Evolutionary conservation across 176 grass and related monocot genomes (phyloP), one percentile per base, ranked within the genome.

Genomic region (Aegilops sharonensis): DNA sequence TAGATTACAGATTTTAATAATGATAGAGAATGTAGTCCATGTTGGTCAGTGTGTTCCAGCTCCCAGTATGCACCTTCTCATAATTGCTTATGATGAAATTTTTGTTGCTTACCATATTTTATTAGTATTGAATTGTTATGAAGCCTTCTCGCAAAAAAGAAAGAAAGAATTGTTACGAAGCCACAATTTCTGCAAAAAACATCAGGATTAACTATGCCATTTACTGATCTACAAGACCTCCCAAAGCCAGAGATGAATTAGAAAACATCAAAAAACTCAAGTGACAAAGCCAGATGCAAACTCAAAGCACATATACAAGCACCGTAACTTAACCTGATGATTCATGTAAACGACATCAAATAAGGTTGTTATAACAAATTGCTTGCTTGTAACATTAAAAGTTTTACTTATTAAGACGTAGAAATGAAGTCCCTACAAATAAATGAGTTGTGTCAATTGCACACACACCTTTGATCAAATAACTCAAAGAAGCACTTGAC

Each of bases 201-300:
- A 81, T 74, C 70, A 81, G 7, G 5, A 48, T 75, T 64, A 31
- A 39, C 21, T 39, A 18, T 82, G 45, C 3, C 15, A 39, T 81
- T 86, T 77, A 77, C 74, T 77, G 72, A 76, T 52, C 27, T 29
- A 66, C 30, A 21, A 66, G 57, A 73, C 7, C 37, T 13, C 18
- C 56, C 56, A 59, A 21, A 64, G 12, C 54, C 2, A 6, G 57
- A 81, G 11, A n/a, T 45, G 64, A 68, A 60, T 20, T 50, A 11
- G 7, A 63, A 37, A 64, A 37, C 23, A 56, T 11, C 15, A 56
- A 75, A 67, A 14, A 10, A 25, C 32, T 75, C 18, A 47, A 75
- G 18, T 34, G 42, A 27, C 4, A 67, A 30, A 57, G 3, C 17
- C 31, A 4, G 32, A 78, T 21, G 7, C 31, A 85, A 54, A 34